These are phyloP conservation scores for Cutaneotrichosporon sp. DNA, from an alignment of 1,284 basidiomycete genomes.

Conservation along the genomic window DNA sequence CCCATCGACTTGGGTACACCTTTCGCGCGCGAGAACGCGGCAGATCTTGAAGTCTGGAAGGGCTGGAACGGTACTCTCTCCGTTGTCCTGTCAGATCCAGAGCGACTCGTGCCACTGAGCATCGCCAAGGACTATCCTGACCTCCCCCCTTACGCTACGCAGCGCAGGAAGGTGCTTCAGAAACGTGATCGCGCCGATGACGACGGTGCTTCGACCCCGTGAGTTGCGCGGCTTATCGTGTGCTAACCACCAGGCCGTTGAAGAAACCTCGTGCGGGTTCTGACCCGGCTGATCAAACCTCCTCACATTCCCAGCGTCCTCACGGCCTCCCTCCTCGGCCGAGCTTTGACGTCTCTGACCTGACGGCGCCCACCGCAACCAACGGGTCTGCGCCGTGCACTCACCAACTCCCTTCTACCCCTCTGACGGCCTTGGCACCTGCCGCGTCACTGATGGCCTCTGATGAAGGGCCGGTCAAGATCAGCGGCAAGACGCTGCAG, in stretches of 20 bases:
- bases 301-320: background rate
- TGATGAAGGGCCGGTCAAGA: constrained; percentile 24
- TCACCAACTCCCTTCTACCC: constrained; percentile 28
- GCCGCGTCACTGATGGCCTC: constrained; percentile 18
- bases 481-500: constrained; percentile 38
- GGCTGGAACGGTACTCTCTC: constrained; percentile 40
- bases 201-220: constrained; percentile 4
- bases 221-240: background rate
- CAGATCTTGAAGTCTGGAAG: constrained; percentile 44
- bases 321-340: constrained; percentile 4
- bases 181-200: constrained; percentile 17
- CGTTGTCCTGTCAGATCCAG: constrained; percentile 41
- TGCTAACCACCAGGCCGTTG: constrained; percentile 2
- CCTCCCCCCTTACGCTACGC: constrained; percentile 43
- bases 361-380: constrained; percentile 10
- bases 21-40: constrained; percentile 36
- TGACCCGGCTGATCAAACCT: constrained; percentile 12
- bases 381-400: constrained; percentile 5
- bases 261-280: constrained; percentile 16
- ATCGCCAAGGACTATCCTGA: constrained; percentile 39
- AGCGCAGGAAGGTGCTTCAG: constrained; percentile 9
- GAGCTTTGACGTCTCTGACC: constrained; percentile 13
- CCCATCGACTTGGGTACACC: constrained; percentile 36
- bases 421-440: constrained; percentile 34
- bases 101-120: constrained; percentile 39